Evolutionary conservation across 257 asterid genomes (phyloP).

Genomic region (Solanum piurae): DNA sequence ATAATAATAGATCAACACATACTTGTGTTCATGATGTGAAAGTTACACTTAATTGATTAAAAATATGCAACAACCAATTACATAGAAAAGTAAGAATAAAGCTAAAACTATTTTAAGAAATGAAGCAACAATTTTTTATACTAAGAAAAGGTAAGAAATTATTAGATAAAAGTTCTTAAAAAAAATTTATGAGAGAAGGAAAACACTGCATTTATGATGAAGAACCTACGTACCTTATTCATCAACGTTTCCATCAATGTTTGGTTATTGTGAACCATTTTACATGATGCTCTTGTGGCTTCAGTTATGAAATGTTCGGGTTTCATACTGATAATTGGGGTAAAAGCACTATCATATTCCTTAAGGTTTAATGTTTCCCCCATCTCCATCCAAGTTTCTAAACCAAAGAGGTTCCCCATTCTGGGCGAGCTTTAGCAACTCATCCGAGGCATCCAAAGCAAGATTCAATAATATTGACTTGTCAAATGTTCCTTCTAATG

Average conservation of each 20-base stretch:
- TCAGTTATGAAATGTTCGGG: constrained; percentile 42
- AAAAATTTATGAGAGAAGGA: neutral
- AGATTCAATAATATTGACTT: neutral
- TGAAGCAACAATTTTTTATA: too few relatives aligned
- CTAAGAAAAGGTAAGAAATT: too few relatives aligned
- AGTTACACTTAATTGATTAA: too few relatives aligned
- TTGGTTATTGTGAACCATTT: constrained; percentile 23
- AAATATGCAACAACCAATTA: too few relatives aligned
- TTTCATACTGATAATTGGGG: constrained; percentile 42
- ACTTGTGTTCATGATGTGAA: too few relatives aligned
- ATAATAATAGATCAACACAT: too few relatives aligned
- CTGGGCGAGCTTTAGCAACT: neutral
- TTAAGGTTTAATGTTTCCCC: constrained; percentile 41
- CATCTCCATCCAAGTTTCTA: neutral
- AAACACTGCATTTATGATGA: neutral
- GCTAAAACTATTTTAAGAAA: too few relatives aligned
- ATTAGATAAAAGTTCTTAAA: too few relatives aligned
- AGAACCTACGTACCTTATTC: constrained; percentile 50
- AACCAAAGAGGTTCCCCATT: neutral
- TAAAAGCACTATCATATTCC: constrained; percentile 46
- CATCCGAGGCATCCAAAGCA: neutral
- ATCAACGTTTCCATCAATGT: constrained; percentile 53
- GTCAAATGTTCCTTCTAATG: neutral
- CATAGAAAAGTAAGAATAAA: too few relatives aligned
- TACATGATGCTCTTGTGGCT: constrained; percentile 58